phyloP scores from a whole-genome alignment of 2,329 filamentous ascomycete species.

The Trichoderma koningii region DNA sequence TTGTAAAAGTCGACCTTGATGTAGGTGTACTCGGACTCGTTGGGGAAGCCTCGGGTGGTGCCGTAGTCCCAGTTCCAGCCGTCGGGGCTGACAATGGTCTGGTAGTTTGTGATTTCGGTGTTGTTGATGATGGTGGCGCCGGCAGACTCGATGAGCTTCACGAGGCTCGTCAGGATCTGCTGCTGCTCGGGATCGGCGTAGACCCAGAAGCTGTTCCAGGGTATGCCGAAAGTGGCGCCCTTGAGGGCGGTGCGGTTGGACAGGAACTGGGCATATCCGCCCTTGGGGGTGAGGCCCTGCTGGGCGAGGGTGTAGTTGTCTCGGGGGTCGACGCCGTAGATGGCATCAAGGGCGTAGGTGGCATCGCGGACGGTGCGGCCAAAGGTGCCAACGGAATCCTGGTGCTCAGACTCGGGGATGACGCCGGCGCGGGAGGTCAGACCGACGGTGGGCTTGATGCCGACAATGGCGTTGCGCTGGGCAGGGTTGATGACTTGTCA shows the following conservation, averaged over 20 bases:
- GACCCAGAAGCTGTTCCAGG: conserved; percentile 72
- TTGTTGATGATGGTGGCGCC: conserved; percentile 70
- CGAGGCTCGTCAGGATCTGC: conserved; percentile 47
- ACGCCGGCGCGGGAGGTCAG: conserved; percentile 65
- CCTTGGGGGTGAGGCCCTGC: conserved; percentile 52
- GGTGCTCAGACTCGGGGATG: conserved; percentile 66
- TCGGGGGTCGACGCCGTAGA: conserved; percentile 62
- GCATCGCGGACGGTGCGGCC: conserved; percentile 70
- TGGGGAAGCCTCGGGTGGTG: conserved; percentile 60
- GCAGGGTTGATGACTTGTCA: conserved; percentile 67
- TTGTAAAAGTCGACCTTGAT: conserved; percentile 72
- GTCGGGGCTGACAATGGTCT: conserved; percentile 62
- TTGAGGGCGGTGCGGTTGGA: conserved; percentile 55
- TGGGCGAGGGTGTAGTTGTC: conserved; percentile 69
- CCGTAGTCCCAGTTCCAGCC: conserved; percentile 79
- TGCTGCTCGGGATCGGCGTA: conserved; percentile 59
- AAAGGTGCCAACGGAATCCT: conserved; percentile 70
- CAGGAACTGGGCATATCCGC: conserved; percentile 61
- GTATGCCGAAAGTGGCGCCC: conserved; percentile 68
- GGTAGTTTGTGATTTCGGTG: conserved; percentile 66
- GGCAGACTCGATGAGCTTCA: conserved; percentile 57
- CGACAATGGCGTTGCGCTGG: conserved; percentile 67
- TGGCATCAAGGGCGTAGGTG: conserved; percentile 65
- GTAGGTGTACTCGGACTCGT: conserved; percentile 73
- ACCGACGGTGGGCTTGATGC: conserved; percentile 75